Conservation (phyloP, 202 grass and related monocot species). For the Tripidium arundinaceum region DNA sequence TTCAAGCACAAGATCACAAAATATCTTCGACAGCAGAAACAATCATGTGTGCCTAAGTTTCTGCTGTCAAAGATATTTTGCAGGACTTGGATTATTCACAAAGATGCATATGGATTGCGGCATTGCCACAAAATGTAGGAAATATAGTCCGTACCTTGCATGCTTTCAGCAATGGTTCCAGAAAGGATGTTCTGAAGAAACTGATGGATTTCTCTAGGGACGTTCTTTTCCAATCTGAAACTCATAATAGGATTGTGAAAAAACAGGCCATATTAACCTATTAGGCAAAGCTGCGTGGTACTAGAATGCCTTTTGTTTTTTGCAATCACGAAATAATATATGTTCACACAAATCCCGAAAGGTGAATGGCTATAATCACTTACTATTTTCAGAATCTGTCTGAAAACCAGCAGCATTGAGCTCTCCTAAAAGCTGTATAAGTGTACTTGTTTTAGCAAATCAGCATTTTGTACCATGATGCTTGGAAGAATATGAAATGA, state of each 20-base stretch:
- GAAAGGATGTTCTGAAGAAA: slow-evolving; percentile 65
- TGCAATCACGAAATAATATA: background rate
- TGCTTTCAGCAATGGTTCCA: slow-evolving; percentile 71
- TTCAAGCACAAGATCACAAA: too few species aligned
- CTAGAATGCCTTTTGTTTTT: background rate
- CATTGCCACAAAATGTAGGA: background rate
- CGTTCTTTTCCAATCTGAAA: slow-evolving; percentile 67
- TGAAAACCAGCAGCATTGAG: slow-evolving; percentile 56
- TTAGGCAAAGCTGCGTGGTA: background rate
- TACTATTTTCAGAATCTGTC: slow-evolving; percentile 59
- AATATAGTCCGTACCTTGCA: slow-evolving; percentile 64
- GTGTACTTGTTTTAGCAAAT: slow-evolving; percentile 16
- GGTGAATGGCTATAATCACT: background rate
- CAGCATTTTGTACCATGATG: background rate
- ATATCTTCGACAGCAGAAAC: too few species aligned
- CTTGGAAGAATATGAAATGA: background rate
- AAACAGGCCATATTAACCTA: background rate
- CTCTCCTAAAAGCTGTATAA: slow-evolving; percentile 71
- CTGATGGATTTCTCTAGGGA: slow-evolving; percentile 56
- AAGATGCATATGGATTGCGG: background rate
- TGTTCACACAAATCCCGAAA: background rate
- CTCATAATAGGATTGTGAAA: background rate
- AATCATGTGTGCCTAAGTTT: background rate
- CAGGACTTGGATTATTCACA: background rate
- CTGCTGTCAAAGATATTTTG: background rate